Evolutionary conservation across 768 basidiomycete species (phyloP), one percentile per base, ranked within the genome.

Genomic region (Rhodocollybia butyracea): DNA sequence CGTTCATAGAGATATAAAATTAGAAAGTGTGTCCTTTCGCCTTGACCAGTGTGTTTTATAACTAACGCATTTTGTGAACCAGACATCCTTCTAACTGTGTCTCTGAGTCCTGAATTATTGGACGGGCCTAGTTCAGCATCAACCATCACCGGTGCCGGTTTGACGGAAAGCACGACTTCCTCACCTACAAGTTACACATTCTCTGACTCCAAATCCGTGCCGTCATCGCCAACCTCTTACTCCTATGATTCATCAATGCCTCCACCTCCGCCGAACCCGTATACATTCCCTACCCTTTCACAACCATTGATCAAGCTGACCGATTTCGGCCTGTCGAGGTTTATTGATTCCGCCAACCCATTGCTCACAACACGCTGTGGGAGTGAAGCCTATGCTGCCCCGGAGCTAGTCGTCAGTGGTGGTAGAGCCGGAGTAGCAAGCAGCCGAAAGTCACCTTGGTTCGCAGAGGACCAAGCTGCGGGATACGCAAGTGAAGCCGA

Each of bases 1-100:
- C 38, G 92, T 96, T 1, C 94, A 96, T 68, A 80, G 94, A 3
- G 94, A 95, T 70, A 85, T 96, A 72, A 96, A 96, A 72, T 83
- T 88, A n/a, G 86, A 88, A 68, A 86, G 85, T 85, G 56, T 45
- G 82, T 36, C 15, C 5, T 31, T 19, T 26, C 12, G 12, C 6
- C 36, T 46, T 2, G 17, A 15, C 38, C 34, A 24, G n/a, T 38
- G 17, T 1, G 27, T 7, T 26, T 46, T 22, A n/a, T 59, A 27
- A 34, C 51, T 58, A 27, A 58, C 46, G 11, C 3, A 22, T 34
- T 30, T 15, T 17, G 7, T 31, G 5, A 15, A 21, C 43, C n/a
- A 56, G 51, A 59, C 38, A 52, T 59, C 11, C 43, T 59, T 2
- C 43, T 59, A 8, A 57, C 57, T 24, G 40, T 54, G 13, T 27